Evolutionary conservation across 805 yeast species (phyloP).

Genomic region (Ogataea corticis): DNA sequence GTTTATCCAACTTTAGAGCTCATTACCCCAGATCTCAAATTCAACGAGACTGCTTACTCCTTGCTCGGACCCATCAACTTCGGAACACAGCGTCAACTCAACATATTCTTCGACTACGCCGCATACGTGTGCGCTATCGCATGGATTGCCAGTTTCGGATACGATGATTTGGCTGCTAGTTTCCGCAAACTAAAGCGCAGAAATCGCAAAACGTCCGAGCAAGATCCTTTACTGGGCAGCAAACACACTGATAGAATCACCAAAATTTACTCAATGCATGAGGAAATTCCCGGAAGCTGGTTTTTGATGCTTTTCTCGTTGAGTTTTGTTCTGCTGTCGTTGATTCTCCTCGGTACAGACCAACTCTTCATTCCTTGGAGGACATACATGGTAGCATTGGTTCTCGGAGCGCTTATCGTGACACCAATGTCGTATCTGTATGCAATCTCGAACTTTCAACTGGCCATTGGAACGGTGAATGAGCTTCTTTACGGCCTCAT

Average conservation of each 20-base stretch:
- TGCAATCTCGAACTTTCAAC: slow-evolving; percentile 52
- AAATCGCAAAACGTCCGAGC: background rate
- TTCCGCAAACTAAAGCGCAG: slow-evolving; percentile 8
- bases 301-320: slow-evolving; percentile 37
- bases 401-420: slow-evolving; percentile 46
- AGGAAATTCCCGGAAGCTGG: slow-evolving; percentile 47
- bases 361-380: slow-evolving; percentile 36
- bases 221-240: slow-evolving; percentile 2
- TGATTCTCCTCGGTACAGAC: slow-evolving; percentile 34
- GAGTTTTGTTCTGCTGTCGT: slow-evolving; percentile 38
- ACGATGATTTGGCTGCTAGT: slow-evolving; percentile 21
- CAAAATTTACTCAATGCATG: slow-evolving; percentile 39
- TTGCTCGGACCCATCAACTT: slow-evolving; percentile 45
- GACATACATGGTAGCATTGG: slow-evolving; percentile 45
- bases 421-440: slow-evolving; percentile 51
- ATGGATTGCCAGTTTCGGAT: slow-evolving; percentile 40
- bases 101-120: slow-evolving; percentile 54
- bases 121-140: slow-evolving; percentile 49
- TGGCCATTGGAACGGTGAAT: slow-evolving; percentile 53
- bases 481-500: slow-evolving; percentile 49
- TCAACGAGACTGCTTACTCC: slow-evolving; percentile 48
- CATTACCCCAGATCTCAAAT: slow-evolving; percentile 39
- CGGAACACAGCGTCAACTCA: slow-evolving; percentile 52
- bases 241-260: slow-evolving; percentile 44
- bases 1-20: slow-evolving; percentile 44